Conservation (phyloP, 306 rosid genomes). For the Geum urbanum region DNA sequence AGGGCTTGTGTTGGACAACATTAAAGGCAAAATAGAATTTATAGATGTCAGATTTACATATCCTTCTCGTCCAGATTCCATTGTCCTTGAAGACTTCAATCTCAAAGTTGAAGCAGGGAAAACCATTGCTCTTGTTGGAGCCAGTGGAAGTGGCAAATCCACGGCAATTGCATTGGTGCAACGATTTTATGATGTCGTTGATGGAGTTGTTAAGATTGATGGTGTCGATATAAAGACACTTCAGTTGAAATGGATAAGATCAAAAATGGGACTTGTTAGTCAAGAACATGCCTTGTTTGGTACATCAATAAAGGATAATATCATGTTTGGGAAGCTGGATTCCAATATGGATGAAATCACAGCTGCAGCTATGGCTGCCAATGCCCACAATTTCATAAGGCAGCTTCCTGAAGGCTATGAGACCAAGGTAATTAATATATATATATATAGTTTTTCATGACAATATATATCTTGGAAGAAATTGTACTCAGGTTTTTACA, state of each 20-base stretch:
- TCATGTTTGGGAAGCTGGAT: slow-evolving; percentile 83
- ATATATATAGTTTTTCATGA: background rate
- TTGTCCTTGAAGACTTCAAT: slow-evolving; percentile 62
- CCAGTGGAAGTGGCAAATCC: slow-evolving; percentile 94
- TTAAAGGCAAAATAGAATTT: slow-evolving; percentile 59
- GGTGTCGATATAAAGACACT: slow-evolving; percentile 68
- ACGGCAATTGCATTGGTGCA: slow-evolving; percentile 80
- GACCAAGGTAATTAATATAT: slow-evolving; percentile 54
- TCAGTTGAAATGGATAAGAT: slow-evolving; percentile 74
- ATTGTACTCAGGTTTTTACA: background rate
- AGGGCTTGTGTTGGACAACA: slow-evolving; percentile 47
- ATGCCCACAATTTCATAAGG: slow-evolving; percentile 88
- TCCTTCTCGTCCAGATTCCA: slow-evolving; percentile 71
- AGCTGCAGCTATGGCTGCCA: slow-evolving; percentile 78
- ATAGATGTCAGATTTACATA: slow-evolving; percentile 65
- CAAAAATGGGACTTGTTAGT: slow-evolving; percentile 88
- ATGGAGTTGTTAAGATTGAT: slow-evolving; percentile 60
- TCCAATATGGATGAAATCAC: slow-evolving; percentile 78
- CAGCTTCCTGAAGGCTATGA: slow-evolving; percentile 93
- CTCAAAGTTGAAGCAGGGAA: slow-evolving; percentile 77
- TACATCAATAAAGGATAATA: slow-evolving; percentile 75
- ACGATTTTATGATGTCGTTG: slow-evolving; percentile 74
- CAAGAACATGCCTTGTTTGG: slow-evolving; percentile 98
- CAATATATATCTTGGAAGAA: background rate
- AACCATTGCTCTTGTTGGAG: slow-evolving; percentile 86